Evolutionary conservation across 1,139 yeast species (phyloP), one percentile per base, ranked within the genome.

Genomic region (Geotrichum carabidarum): DNA sequence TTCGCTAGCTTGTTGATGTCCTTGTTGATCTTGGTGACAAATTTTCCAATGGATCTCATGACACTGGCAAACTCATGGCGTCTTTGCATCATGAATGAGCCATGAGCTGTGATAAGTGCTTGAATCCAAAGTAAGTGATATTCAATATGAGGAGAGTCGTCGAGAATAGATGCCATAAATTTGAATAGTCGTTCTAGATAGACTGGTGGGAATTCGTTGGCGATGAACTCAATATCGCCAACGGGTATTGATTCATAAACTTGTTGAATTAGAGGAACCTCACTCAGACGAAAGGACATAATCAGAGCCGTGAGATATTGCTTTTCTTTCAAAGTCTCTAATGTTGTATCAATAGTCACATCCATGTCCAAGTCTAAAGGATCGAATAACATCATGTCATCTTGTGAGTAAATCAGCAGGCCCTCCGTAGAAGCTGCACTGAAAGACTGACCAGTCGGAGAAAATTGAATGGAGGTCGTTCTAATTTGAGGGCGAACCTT

Each of bases 361-460:
- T 94, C 99, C 49, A 91, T 77, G 67, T 93, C 99, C 66, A 93
- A 78, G 68, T 94, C 98, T 69, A 88, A 89, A 44, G 99, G 99
- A 74, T 93, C 99, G 66, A 93, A 94, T 47, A 83, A 74, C 48
- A 88, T 73, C 14, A 80, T 75, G 56, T 84, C 83, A 68, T 91
- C 95, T 42, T 90, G 80, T 0, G 96, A 84, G 68, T 82, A 93
- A 1, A 93, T 76, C 57, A 91, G 74, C 50, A 94, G 74, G 7
- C 99, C 99, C 69, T 93, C 99, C 0, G 99, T 93, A 0, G 96
- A 84, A 0, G 97, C 95, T 34, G 96, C 96, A 1, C 96, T 94
- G 75, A 94, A 94, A 32, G 96, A 83, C 44, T 86, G 78, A 8
- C 95, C 86, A 0, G 97, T 86, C 30, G 99, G 99, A 2, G 96